Evolutionary conservation across 345 rosid species (phyloP).

Genomic region (Abelmoschus esculentus): DNA sequence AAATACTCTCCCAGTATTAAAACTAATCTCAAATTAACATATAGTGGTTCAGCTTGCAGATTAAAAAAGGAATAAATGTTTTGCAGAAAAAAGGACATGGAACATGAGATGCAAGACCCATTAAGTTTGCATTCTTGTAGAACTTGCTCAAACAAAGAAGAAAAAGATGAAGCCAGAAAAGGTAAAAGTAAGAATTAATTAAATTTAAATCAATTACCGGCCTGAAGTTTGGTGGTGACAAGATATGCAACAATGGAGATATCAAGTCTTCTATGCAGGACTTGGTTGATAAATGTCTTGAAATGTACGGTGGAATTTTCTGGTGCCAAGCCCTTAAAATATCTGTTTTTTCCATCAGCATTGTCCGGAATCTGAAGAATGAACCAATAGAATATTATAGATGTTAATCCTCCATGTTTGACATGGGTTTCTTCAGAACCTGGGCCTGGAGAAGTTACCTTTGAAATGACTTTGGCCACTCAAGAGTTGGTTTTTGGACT

Average conservation of each 20-base stretch:
- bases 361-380: conserved; percentile 58
- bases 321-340: conserved; percentile 63
- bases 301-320: conserved; percentile 63
- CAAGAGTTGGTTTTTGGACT: conserved; percentile 70
- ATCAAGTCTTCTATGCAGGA: conserved; percentile 67
- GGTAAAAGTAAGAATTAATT: conserved; percentile 8
- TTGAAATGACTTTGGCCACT: conserved; percentile 89
- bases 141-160: neutral
- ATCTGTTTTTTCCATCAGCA: conserved; percentile 56
- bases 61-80: neutral
- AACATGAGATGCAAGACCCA: neutral
- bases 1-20: neutral
- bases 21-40: neutral
- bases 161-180: conserved; percentile 7
- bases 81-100: neutral
- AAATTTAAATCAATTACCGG: conserved; percentile 48
- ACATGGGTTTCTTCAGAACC: conserved; percentile 1
- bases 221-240: conserved; percentile 74
- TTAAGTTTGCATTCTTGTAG: neutral
- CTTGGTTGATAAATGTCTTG: conserved; percentile 71
- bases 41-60: neutral
- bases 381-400: conserved; percentile 17
- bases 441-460: conserved; percentile 41
- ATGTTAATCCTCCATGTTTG: conserved; percentile 8
- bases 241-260: conserved; percentile 67